Percentiles rank a stretch among this genome's conserved stretches.
These are phyloP conservation scores for Aspergillus campestris DNA, from an alignment of 495 filamentous ascomycete species.

Conservation along the genomic window DNA sequence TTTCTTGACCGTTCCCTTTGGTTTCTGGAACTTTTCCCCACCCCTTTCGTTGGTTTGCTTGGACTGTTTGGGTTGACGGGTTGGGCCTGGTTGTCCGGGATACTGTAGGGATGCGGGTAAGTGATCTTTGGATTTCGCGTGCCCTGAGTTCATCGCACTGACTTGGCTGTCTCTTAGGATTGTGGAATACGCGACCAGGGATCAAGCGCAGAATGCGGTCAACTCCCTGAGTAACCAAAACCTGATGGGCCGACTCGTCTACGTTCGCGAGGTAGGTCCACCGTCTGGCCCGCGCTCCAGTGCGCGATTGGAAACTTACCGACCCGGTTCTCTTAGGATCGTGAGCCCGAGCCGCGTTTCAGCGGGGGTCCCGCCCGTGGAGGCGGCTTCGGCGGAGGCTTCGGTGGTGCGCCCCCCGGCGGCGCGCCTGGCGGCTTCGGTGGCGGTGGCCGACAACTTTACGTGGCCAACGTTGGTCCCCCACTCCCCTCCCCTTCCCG, in stretches of 20 bases:
- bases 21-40: slow-evolving; percentile 13
- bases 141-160: background rate
- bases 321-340: slow-evolving; percentile 50
- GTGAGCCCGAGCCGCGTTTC: slow-evolving; percentile 93
- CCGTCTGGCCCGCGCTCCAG: background rate
- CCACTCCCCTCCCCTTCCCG: slow-evolving; percentile 14
- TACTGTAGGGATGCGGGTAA: slow-evolving; percentile 99
- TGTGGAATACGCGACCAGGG: slow-evolving; percentile 99
- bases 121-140: slow-evolving; percentile 24
- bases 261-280: slow-evolving; percentile 83
- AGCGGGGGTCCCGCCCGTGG: slow-evolving; percentile 64
- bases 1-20: slow-evolving; percentile 44
- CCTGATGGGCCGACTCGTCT: slow-evolving; percentile 94
- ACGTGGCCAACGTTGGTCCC: slow-evolving; percentile 92
- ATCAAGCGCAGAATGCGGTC: slow-evolving; percentile 96
- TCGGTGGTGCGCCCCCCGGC: slow-evolving; percentile 16
- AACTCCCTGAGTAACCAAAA: slow-evolving; percentile 98
- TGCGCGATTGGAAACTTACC: background rate
- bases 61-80: slow-evolving; percentile 99
- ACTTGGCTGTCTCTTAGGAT: slow-evolving; percentile 54
- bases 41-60: slow-evolving; percentile 45
- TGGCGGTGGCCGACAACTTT: slow-evolving; percentile 75
- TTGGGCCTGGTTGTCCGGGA: slow-evolving; percentile 81
- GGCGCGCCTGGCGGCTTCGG: slow-evolving; percentile 45
- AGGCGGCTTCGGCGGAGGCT: slow-evolving; percentile 37